Base-by-base conservation (phyloP, 2,329 filamentous ascomycete species). In the Fusarium pseudograminearum region DNA sequence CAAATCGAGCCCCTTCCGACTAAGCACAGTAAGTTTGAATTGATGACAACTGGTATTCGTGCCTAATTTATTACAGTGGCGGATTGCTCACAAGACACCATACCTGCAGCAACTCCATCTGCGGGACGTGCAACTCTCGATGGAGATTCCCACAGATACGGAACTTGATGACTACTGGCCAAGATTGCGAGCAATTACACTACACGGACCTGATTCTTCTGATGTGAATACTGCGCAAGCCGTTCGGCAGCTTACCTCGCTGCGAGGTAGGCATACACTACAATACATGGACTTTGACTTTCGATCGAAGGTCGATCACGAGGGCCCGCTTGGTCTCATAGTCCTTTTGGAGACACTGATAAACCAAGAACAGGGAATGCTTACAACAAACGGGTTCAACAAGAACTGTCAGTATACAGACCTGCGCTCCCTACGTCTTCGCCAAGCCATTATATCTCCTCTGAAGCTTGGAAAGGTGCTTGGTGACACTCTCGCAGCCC, bases 71-170 rank as follows among this genome's bases (percentile, higher is more conserved):
- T 12, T 26, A 7, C 22, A 80, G 78, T 73, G 78, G 42, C 44
- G 51, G 12, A 20, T 78, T 8, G 73, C 74, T 22, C 26, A 47
- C 2, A 75, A 74, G 40, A 74, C 73, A n/a, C 78, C 76, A 14
- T 66, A 61, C 1, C 41, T 80, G 15, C 73, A 80, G 52, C 78
- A 80, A 48, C 65, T 80, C 4, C 77, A 72, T 67, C 59, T 80
- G 33, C 70, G 71, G 24, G 75, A 76, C 11, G 66, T 76, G 3
- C 69, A 73, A 10, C 62, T 78, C 12, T 66, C 55, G 31, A 53
- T 44, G 3, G 57, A 57, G 15, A 42, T 67, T 3, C 46, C 51
- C 5, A 38, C 46, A 30, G 53, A 72, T 5, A 44, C 53, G 7
- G 30, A 58, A 22, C 70, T 75, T 52, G 57, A 74, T 31, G 42